Conservation (phyloP, 345 rosid genomes). For the Capsella bursapastoris region DNA sequence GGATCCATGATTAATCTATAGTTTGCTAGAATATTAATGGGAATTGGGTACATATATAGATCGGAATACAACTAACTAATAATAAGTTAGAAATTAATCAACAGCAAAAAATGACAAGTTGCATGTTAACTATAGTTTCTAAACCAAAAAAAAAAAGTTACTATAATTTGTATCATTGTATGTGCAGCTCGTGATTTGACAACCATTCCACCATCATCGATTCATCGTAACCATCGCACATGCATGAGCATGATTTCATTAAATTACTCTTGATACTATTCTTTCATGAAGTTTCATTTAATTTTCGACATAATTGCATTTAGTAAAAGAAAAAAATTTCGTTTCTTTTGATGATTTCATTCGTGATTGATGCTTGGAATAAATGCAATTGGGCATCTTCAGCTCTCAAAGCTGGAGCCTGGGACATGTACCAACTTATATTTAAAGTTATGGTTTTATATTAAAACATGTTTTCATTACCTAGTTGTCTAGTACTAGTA, state of each 20-base stretch:
- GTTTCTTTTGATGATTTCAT: neutral
- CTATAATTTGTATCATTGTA: neutral
- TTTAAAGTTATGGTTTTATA: neutral
- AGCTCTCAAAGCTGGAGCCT: neutral
- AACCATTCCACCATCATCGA: neutral
- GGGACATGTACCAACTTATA: neutral
- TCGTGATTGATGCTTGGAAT: conserved; percentile 2
- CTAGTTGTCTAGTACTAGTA: no score
- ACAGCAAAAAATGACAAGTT: neutral
- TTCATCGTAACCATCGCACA: neutral
- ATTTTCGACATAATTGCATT: neutral
- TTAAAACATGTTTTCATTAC: neutral
- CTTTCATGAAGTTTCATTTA: neutral
- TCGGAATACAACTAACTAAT: neutral
- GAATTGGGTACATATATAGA: neutral
- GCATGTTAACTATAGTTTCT: neutral
- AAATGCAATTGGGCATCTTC: neutral
- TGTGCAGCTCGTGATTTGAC: conserved; percentile 1
- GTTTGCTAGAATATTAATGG: neutral
- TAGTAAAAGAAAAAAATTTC: neutral
- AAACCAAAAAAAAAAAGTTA: neutral
- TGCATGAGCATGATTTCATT: conserved; percentile 6
- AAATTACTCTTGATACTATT: neutral
- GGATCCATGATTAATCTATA: neutral
- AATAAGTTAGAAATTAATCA: neutral